phyloP scores from a whole-genome alignment of 1,139 yeast genomes.

The Casaregolazyma lundiana region DNA sequence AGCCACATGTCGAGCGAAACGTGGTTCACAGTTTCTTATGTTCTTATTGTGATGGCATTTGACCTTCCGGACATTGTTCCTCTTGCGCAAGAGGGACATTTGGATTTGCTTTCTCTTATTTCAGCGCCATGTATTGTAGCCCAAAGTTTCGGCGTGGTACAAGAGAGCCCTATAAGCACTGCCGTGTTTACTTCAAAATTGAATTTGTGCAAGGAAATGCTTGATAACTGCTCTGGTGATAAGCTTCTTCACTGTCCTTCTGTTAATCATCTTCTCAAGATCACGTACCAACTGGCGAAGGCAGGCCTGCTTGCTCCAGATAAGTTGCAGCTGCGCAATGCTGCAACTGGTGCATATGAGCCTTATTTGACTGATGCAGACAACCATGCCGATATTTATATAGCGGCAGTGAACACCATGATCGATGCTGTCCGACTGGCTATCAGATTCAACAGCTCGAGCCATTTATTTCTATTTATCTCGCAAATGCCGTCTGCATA shows the following conservation, averaged over 20 bases:
- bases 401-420: conserved; percentile 1
- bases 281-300: conserved; percentile 4
- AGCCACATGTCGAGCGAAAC: conserved; percentile 16
- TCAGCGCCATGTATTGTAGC: conserved; percentile 23
- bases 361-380: not conserved
- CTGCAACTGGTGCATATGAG: not conserved
- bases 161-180: not conserved
- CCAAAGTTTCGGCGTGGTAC: conserved; percentile 10
- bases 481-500: conserved; percentile 15
- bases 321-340: conserved; percentile 3
- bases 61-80: conserved; percentile 21
- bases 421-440: not conserved
- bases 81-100: conserved; percentile 14
- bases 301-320: conserved; percentile 9
- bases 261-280: conserved; percentile 4
- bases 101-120: conserved; percentile 21
- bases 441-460: not conserved
- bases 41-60: conserved; percentile 23
- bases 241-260: conserved; percentile 1
- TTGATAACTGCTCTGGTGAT: not conserved
- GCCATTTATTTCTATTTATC: not conserved
- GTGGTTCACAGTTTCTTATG: conserved; percentile 18
- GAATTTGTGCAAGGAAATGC: not conserved
- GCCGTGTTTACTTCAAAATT: not conserved
- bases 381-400: conserved; percentile 4